Conservation (phyloP, 2,329 filamentous ascomycete species). For the Fusarium newnesense region DNA sequence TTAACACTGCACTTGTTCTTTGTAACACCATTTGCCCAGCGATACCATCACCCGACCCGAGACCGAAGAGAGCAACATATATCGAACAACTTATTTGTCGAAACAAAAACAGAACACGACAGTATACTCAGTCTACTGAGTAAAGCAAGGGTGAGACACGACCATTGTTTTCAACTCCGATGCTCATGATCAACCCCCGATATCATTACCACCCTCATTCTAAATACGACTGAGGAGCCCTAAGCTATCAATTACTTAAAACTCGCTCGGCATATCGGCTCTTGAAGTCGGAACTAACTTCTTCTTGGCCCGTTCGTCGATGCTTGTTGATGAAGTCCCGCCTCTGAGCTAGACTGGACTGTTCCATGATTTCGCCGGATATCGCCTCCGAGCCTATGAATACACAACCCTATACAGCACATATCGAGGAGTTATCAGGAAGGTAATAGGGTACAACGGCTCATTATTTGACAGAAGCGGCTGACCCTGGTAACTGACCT, state of each 20-base stretch:
- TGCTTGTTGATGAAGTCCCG: neutral
- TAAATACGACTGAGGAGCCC: neutral
- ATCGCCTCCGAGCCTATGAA: neutral
- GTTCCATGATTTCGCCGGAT: neutral
- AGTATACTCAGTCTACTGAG: neutral
- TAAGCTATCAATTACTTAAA: neutral
- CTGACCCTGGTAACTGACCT: neutral
- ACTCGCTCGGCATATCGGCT: neutral
- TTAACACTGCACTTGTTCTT: conserved; percentile 30
- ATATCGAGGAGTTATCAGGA: neutral
- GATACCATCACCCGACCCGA: conserved; percentile 28
- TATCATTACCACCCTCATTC: neutral
- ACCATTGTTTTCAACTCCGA: conserved; percentile 21
- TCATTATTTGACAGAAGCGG: neutral
- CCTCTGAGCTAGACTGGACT: neutral
- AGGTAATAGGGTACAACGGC: neutral
- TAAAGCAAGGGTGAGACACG: conserved; percentile 38
- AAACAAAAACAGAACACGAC: conserved; percentile 1
- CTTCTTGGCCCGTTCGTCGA: neutral
- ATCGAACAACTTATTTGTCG: conserved; percentile 18
- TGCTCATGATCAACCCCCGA: neutral
- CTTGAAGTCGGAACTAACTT: neutral
- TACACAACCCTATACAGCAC: neutral
- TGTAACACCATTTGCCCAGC: conserved; percentile 42
- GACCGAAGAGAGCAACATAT: conserved; percentile 21